A percentile compares a stretch with the other conserved stretches of the same genome.
phyloP scores from a whole-genome alignment of 83 land plant species.

The Larix sibirica region DNA sequence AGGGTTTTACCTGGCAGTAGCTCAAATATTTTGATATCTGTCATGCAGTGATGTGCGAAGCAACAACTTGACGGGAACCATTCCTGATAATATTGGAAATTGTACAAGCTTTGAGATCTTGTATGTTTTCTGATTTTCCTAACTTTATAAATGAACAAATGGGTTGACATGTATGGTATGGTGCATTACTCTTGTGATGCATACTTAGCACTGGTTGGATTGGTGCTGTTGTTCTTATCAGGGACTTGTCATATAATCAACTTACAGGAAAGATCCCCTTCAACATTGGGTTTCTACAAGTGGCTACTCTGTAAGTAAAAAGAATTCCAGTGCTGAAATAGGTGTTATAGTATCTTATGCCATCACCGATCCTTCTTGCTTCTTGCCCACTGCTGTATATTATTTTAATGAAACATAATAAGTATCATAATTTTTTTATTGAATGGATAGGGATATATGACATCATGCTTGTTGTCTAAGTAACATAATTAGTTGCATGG shows the following conservation, averaged over 20 bases:
- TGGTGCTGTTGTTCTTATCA: conserved; percentile 12
- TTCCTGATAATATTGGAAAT: conserved; percentile 88
- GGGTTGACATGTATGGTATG: too few relatives aligned
- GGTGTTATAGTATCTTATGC: not conserved
- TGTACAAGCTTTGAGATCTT: conserved; percentile 94
- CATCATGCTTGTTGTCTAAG: not conserved
- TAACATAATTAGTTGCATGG: too few relatives aligned
- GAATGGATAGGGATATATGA: not conserved
- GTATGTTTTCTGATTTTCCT: conserved; percentile 40
- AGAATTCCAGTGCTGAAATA: not conserved
- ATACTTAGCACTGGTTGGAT: not conserved
- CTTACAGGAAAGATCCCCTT: conserved; percentile 90
- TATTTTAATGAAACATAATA: too few relatives aligned
- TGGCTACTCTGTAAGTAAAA: conserved; percentile 90
- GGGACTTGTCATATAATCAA: conserved; percentile 90
- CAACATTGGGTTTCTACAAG: conserved; percentile 96
- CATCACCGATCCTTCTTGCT: not conserved
- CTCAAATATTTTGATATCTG: not conserved
- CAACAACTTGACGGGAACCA: conserved; percentile 87
- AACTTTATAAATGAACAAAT: not conserved
- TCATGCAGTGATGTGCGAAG: conserved; percentile 87
- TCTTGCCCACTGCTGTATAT: too few relatives aligned
- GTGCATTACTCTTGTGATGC: not conserved
- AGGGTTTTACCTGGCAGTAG: not conserved
- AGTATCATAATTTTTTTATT: not conserved